Base-by-base conservation (phyloP, 306 rosid species). In the Cucurbita pepo region DNA sequence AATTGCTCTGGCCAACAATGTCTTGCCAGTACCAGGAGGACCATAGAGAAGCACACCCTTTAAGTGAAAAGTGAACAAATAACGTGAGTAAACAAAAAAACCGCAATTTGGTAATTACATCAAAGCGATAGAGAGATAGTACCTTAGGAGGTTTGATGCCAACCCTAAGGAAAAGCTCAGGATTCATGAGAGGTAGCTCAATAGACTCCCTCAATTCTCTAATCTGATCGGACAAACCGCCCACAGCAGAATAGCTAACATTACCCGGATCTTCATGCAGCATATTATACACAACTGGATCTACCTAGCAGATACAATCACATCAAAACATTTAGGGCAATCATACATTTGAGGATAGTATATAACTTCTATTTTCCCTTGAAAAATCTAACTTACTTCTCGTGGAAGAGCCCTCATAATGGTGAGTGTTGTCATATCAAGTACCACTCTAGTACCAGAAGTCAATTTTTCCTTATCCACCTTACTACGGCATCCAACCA, bases 61-160 rank as follows among this genome's bases (percentile, higher is more conserved):
- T 13, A 54, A 71, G 22, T 18, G 62, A 54, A 40, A 71, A 36
- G 6, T n/a, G 15, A n/a, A 43, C 14, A 43, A 65, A 41, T 65
- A 43, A 19, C 19, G 18, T 10, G n/a, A 65, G 71, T 5, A 65
- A 44, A 11, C n/a, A 5, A 18, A 15, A 63, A 63, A 63, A 18
- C 34, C 10, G 18, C 15, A n/a, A n/a, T 65, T 44, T 11, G 53
- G 30, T 65, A 65, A 65, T 43, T 18, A 10, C 71, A 18, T 44
- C 10, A 21, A 43, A 65, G 18, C 38, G 36, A 51, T 61, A 45
- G 56, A 51, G 41, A 51, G 75, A 21, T 56, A 59, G 19, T 40
- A 90, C 98, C 97, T 94, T 94, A 11, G 99, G 99, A 16, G 99
- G 99, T 75, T 94, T 94, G 79, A 94, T 94, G 59, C 99, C 99